A percentile compares a stretch with the other conserved stretches of the same genome.
phyloP scores from a whole-genome alignment of 2,329 filamentous ascomycete genomes.

The Scedosporium dehoogii region DNA sequence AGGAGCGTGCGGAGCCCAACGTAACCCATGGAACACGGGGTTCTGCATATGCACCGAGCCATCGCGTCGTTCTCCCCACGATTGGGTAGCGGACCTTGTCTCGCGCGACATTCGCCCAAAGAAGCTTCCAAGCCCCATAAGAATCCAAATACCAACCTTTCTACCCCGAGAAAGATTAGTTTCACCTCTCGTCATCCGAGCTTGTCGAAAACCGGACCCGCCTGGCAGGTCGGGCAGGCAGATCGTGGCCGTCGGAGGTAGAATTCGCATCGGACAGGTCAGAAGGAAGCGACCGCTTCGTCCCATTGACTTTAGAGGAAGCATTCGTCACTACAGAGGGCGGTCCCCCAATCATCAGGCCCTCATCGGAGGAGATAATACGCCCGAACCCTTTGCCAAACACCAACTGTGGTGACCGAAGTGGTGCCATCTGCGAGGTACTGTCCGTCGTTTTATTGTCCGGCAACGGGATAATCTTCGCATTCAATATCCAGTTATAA shows the following conservation, averaged over 20 bases:
- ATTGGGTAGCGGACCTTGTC: no score
- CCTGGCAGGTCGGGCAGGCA: constrained; percentile 18
- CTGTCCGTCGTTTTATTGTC: constrained; percentile 18
- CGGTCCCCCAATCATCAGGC: constrained; percentile 23
- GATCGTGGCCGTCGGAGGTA: constrained; percentile 4
- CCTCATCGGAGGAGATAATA: constrained; percentile 34
- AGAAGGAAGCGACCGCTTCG: not conserved
- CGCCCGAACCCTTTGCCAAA: constrained; percentile 41
- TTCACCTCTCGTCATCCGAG: not conserved
- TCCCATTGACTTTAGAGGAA: not conserved
- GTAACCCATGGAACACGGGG: no score
- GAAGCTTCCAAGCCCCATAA: not conserved
- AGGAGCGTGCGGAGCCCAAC: no score
- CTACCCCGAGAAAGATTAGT: not conserved
- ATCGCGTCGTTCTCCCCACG: no score
- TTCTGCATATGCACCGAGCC: no score
- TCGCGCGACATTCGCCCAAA: not conserved
- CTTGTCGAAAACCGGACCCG: constrained; percentile 20
- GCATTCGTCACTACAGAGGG: not conserved
- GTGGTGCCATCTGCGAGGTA: constrained; percentile 36
- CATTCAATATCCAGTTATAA: constrained; percentile 49
- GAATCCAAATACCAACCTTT: not conserved
- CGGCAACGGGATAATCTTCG: constrained; percentile 29
- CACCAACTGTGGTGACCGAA: constrained; percentile 35
- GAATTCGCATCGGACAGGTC: not conserved